phyloP scores from a whole-genome alignment of 768 basidiomycete genomes.

The Mycena filopes region DNA sequence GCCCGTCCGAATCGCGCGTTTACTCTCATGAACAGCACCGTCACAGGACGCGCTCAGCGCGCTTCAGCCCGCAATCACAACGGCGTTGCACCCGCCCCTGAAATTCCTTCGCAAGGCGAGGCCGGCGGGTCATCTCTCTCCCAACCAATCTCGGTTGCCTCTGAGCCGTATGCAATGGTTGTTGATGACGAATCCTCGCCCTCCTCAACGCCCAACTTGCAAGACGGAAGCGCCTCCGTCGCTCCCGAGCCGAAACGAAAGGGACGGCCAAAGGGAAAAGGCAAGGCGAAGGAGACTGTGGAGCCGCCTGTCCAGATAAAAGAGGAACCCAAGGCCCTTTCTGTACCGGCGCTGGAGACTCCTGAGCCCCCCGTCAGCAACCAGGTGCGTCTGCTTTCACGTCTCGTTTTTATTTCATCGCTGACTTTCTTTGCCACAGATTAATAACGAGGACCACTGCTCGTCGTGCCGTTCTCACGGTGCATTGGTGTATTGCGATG shows the following conservation, averaged over 20 bases:
- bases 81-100: slow-evolving; percentile 47
- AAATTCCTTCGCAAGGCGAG: slow-evolving; percentile 49
- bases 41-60: slow-evolving; percentile 77
- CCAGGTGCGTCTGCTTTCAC: slow-evolving; percentile 47
- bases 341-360: slow-evolving; percentile 41
- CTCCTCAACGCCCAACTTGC: slow-evolving; percentile 62
- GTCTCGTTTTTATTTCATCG: slow-evolving; percentile 15
- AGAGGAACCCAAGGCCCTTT: slow-evolving; percentile 60
- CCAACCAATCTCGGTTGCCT: slow-evolving; percentile 56
- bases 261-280: slow-evolving; percentile 58
- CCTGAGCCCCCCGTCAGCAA: slow-evolving; percentile 56
- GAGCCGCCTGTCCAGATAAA: slow-evolving; percentile 59
- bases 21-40: slow-evolving; percentile 52
- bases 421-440: slow-evolving; percentile 41
- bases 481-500: slow-evolving; percentile 94
- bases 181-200: slow-evolving; percentile 68
- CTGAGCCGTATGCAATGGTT: slow-evolving; percentile 62
- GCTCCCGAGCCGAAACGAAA: slow-evolving; percentile 43
- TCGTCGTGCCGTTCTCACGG: slow-evolving; percentile 86
- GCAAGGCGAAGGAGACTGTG: slow-evolving; percentile 53
- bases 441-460: slow-evolving; percentile 83
- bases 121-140: slow-evolving; percentile 49
- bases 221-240: slow-evolving; percentile 42
- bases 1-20: slow-evolving; percentile 38
- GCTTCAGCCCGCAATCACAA: slow-evolving; percentile 75